These are phyloP conservation scores for Ceratocystis papillata DNA, from an alignment of 2,329 filamentous ascomycete genomes.

Conservation along the genomic window DNA sequence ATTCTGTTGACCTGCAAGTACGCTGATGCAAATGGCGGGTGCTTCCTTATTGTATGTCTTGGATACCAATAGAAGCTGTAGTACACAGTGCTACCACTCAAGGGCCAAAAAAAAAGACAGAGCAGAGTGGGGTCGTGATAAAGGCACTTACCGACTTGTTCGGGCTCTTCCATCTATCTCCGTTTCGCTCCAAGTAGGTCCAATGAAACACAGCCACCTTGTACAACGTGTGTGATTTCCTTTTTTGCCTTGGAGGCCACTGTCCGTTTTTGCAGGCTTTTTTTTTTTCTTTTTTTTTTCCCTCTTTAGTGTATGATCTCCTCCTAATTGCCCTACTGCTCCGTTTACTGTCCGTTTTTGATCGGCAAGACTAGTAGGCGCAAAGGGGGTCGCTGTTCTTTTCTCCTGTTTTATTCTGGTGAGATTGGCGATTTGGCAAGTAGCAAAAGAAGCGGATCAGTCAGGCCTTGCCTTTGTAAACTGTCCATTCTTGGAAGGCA, in stretches of 20 bases:
- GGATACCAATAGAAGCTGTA: background rate
- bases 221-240: background rate
- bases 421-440: background rate
- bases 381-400: background rate
- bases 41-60: background rate
- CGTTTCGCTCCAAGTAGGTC: background rate
- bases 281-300: background rate
- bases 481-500: background rate
- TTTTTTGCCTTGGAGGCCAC: background rate
- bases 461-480: background rate
- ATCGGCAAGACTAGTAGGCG: constrained; percentile 1
- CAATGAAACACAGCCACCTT: constrained; percentile 8
- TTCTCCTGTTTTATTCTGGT: background rate
- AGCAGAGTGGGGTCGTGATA: background rate
- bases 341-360: constrained; percentile 6
- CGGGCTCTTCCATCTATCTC: background rate
- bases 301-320: background rate
- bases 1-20: background rate
- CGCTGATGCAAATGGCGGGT: background rate
- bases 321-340: background rate
- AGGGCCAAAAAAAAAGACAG: background rate
- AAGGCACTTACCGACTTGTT: background rate
- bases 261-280: background rate
- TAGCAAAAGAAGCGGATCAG: background rate
- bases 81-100: background rate